Base-by-base conservation (phyloP, 768 basidiomycete species). In the Xerocomellus chrysenteron region DNA sequence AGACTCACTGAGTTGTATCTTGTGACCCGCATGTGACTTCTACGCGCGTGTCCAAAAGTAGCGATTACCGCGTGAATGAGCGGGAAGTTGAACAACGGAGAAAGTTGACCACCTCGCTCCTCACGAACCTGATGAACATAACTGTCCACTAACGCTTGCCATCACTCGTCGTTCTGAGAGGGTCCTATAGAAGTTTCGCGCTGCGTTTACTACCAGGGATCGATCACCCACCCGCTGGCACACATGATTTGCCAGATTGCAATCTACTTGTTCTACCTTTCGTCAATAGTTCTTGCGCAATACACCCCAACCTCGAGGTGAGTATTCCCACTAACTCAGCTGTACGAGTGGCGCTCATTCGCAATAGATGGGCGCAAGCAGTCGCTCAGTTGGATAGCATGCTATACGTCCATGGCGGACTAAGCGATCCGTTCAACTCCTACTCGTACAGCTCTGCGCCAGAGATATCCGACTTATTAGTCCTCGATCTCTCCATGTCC, bases 291-390 rank as follows among this genome's bases (percentile, higher is more conserved):
- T 11, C 13, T 63, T 43, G 65, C 70, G 14, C 64, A 62, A 45
- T 68, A 70, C 42, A 47, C 45, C 21, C 72, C 70, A 40, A 47
- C 54, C 13, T 57, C 70, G 33, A 72, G 70, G 70, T 52, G 56
- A 55, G 65, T 33, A 14, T 54, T 3, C 24, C 17, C n/a, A 19
- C 26, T 2, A 7, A 6, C 21, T 32, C 9, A 10, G 32, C 40
- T 24, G 30, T n/a, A 41, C 7, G 30, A 43, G 47, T 53, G 42
- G 17, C 19, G 33, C 60, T 64, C 33, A 68, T 39, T 30, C n/a
- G 26, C 16, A 39, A 21, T 43, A 94, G 94, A 77, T 96, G 94
- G 94, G 94, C 87, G 30, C 91, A 92, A 60, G 88, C 90, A 5
- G 74, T 76, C 1, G 80, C 83, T 19, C 64, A 87, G 42, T 68